Percentiles rank a stretch among this genome's conserved stretches.
These are phyloP conservation scores for Martensiomyces pterosporus DNA, from an alignment of 192 early-diverging fungal species.

Conservation along the genomic window DNA sequence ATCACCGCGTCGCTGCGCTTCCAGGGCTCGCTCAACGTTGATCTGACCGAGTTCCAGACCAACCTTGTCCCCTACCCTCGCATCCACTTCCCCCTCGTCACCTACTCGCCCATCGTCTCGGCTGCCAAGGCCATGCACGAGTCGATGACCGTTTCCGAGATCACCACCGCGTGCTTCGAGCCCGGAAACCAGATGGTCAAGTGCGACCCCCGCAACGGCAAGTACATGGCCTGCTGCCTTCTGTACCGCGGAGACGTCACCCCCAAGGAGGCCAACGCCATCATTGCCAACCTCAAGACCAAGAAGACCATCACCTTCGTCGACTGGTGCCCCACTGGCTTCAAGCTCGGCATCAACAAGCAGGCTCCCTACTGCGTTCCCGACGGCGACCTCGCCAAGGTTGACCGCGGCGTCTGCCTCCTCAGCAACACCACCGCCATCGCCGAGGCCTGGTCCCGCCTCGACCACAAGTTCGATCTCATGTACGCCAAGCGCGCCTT, in stretches of 20 bases:
- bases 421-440: slow-evolving; percentile 99
- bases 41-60: slow-evolving; percentile 99
- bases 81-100: slow-evolving; percentile 98
- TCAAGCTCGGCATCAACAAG: slow-evolving; percentile 99
- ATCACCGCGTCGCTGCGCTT: slow-evolving; percentile 99
- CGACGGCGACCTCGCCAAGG: slow-evolving; percentile 92
- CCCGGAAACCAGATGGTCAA: slow-evolving; percentile 99
- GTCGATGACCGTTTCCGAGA: slow-evolving; percentile 91
- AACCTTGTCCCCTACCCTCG: slow-evolving; percentile 99
- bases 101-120: slow-evolving; percentile 93
- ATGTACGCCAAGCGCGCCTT: slow-evolving; percentile 99
- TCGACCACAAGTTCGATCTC: slow-evolving; percentile 99
- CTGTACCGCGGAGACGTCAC: slow-evolving; percentile 99
- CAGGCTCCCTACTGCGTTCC: slow-evolving; percentile 88
- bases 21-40: slow-evolving; percentile 97
- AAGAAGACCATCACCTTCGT: slow-evolving; percentile 97
- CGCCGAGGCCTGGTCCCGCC: slow-evolving; percentile 98
- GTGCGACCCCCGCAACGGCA: slow-evolving; percentile 95
- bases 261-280: slow-evolving; percentile 93
- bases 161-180: slow-evolving; percentile 96
- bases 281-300: slow-evolving; percentile 90
- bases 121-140: slow-evolving; percentile 97
- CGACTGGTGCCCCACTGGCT: slow-evolving; percentile 99
- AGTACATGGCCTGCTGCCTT: slow-evolving; percentile 99
- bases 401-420: slow-evolving; percentile 96